phyloP scores from a whole-genome alignment of 2,329 filamentous ascomycete species.

The Fusarium hostae region DNA sequence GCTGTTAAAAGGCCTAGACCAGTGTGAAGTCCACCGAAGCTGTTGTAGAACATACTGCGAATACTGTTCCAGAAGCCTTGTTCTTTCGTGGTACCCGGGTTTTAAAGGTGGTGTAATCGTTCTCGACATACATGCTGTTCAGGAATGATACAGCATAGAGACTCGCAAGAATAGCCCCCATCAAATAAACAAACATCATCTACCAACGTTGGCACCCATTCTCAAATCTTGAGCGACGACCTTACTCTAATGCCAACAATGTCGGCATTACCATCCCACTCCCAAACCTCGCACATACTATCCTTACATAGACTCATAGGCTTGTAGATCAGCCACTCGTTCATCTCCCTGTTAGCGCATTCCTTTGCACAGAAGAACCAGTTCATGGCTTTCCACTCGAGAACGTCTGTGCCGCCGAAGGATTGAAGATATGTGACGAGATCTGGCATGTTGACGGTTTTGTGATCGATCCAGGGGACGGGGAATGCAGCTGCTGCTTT shows the following conservation, averaged over 20 bases:
- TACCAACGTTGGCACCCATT: neutral
- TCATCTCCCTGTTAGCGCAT: neutral
- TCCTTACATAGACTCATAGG: neutral
- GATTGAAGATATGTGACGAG: neutral
- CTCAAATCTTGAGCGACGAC: fast-evolving
- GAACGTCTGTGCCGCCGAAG: neutral
- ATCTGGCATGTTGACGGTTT: neutral
- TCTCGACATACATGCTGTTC: neutral
- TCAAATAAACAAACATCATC: neutral
- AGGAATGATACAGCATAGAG: fast-evolving
- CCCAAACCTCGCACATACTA: neutral
- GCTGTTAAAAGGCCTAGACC: fast-evolving
- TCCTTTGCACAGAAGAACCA: neutral
- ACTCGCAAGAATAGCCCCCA: neutral
- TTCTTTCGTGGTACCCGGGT: neutral
- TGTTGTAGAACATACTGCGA: neutral
- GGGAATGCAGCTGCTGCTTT: neutral
- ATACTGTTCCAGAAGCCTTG: fast-evolving
- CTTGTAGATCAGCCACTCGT: neutral
- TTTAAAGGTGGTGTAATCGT: neutral
- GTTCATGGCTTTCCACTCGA: neutral
- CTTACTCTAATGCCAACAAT: neutral
- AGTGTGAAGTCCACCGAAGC: neutral
- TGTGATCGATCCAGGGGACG: neutral
- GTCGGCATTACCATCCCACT: neutral